Conservation (phyloP, 2,329 filamentous ascomycete species). For the Fusarium mexicanum region DNA sequence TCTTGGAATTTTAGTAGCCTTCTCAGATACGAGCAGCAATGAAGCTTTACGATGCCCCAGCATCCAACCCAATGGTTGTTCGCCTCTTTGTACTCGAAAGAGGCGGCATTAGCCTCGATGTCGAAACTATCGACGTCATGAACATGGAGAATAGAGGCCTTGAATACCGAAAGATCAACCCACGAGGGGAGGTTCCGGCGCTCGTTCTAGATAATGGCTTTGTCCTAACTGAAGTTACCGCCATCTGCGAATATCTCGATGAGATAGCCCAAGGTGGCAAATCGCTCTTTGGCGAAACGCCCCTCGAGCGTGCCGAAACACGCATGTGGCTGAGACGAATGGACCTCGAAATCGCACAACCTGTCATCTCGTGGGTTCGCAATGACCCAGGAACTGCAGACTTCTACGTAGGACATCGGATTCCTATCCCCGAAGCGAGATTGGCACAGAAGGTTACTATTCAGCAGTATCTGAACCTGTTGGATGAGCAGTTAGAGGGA, state of each 20-base stretch:
- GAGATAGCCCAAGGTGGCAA: neutral
- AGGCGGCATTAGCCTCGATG: constrained; percentile 5
- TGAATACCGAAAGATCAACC: constrained; percentile 15
- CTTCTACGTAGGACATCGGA: constrained; percentile 5
- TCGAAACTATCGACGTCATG: constrained; percentile 19
- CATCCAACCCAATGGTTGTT: constrained; percentile 11
- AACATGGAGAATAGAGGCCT: constrained; percentile 17
- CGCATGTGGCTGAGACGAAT: constrained; percentile 9
- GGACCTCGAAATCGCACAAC: constrained; percentile 7
- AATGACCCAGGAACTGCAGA: neutral
- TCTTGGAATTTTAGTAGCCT: rapidly evolving
- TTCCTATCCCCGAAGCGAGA: neutral
- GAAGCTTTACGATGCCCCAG: constrained; percentile 18
- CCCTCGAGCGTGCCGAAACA: neutral
- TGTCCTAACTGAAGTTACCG: constrained; percentile 3
- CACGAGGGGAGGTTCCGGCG: constrained; percentile 4
- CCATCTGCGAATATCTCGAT: constrained; percentile 9
- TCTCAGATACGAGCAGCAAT: neutral
- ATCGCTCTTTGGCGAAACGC: neutral
- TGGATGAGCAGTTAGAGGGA: constrained; percentile 9
- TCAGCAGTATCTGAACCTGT: neutral
- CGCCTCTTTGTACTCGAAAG: constrained; percentile 31
- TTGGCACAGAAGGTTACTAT: neutral
- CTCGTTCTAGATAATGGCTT: neutral
- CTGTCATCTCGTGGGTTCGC: neutral